Percentiles rank a stretch among this genome's conserved stretches.
phyloP scores from a whole-genome alignment of 2,329 filamentous ascomycete species.

The Cladosporium sphaerospermum region DNA sequence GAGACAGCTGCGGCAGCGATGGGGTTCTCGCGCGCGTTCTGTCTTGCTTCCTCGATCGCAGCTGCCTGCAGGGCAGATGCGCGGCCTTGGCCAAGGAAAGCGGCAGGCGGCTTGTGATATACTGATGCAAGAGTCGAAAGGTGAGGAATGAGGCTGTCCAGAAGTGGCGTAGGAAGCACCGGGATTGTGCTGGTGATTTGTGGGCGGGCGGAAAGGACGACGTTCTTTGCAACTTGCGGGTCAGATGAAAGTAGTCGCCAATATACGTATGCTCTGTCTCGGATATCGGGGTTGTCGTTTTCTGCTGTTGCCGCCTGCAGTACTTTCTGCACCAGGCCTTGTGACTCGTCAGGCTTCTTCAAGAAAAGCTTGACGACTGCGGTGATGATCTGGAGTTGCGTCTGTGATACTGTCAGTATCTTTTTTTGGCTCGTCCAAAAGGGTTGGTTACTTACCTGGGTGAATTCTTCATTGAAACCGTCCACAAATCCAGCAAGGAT shows the following conservation, averaged over 20 bases:
- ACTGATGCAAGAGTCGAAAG: constrained; percentile 93
- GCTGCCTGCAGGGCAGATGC: constrained; percentile 92
- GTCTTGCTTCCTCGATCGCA: constrained; percentile 90
- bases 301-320: constrained; percentile 87
- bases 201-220: constrained; percentile 89
- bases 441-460: constrained; percentile 55
- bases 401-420: constrained; percentile 46
- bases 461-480: constrained; percentile 91
- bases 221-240: constrained; percentile 81
- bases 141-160: constrained; percentile 86
- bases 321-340: constrained; percentile 88
- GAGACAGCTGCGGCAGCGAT: constrained; percentile 78
- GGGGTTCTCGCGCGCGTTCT: constrained; percentile 89
- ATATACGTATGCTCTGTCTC: constrained; percentile 95
- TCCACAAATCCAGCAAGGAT: constrained; percentile 90
- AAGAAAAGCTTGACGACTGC: constrained; percentile 96
- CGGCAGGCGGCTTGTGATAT: constrained; percentile 96
- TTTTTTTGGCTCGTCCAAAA: background rate
- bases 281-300: constrained; percentile 95
- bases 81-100: constrained; percentile 93
- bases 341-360: constrained; percentile 89
- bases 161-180: constrained; percentile 71
- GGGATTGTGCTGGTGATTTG: constrained; percentile 92
- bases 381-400: constrained; percentile 95
- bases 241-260: constrained; percentile 95